Evolutionary conservation across 2,329 filamentous ascomycete species (phyloP), one percentile per base, ranked within the genome.

Genomic region (Colletotrichum sp.): DNA sequence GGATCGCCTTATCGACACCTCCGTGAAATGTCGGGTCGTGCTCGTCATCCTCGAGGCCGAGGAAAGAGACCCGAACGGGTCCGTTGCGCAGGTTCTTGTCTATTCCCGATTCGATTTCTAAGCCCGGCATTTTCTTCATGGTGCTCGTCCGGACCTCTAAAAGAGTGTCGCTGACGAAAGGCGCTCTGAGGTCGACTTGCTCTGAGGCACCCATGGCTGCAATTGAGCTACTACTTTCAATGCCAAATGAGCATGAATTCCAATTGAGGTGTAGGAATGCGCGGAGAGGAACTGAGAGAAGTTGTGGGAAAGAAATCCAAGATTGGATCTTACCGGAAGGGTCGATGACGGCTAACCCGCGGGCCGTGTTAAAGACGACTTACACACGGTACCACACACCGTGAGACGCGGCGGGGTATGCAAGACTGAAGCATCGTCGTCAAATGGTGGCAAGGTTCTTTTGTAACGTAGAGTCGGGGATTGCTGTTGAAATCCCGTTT

Each of bases 11-110:
- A 76, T 94, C 92, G 0, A 84, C 82, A 1, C 92, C 91, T 8
- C 92, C 91, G 75, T 94, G 92, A 68, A 91, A 91, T 1, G 88
- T 89, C 30, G 87, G 88, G 69, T 93, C 91, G 73, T 93, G 92
- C 79, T 93, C 90, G 76, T 94, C 92, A 7, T 84, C 88, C 18
- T 89, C 86, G 16, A 93, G 87, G 0, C 92, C 92, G 4, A 88
- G 79, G 24, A 83, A 84, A 3, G 82, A 84, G 44, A 92, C 86
- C 5, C 84, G 81, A 5, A 92, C 84, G 0, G 87, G 87, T 0
- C 85, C 88, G 3, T 82, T 36, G 8, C 88, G 84, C 3, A 86
- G 70, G 0, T 78, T 79, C 80, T 93, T 93, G 83, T 91, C 88
- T 76, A 93, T 93, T 2, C 90, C 92, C 0, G 90, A 89, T 72